Base-by-base conservation (phyloP, 1,139 yeast species). In the Geotrichum candidum region DNA sequence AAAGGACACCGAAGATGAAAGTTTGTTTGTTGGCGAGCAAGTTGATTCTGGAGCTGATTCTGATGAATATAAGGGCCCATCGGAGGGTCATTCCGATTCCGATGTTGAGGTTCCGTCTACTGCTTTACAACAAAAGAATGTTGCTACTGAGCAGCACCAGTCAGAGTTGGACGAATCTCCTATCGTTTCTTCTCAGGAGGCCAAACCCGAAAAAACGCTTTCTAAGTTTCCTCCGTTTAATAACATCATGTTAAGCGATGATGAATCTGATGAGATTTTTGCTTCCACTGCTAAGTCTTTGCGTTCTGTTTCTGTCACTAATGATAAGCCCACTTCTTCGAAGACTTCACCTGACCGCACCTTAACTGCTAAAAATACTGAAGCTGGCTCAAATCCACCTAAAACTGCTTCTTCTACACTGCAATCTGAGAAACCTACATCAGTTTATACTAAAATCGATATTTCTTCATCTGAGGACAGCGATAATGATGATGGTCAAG, bases 121-220 rank as follows among this genome's bases (percentile, higher is more conserved):
- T 31, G n/a, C 54, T 56, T 3, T 50, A 35, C 52, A 55, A 11
- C 56, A 51, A 45, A 62, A 63, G 15, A 54, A 29, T n/a, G 52
- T 54, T 51, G 53, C 59, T n/a, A 64, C 65, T 18, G 63, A 57
- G 27, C 60, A 63, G 27, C 59, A 67, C 5, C 61, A 31, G 23
- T 22, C 22, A 31, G 23, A 29, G 18, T 18, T 23, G 9, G 35
- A 51, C 25, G 54, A 29, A 29, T 22, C 33, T 29, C 31, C 38
- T 13, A 10, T 33, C 11, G n/a, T 45, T 23, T 45, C 46, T 35
- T 18, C 33, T 53, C 25, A 41, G 9, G 46, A 51, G 10, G 13
- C 48, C 11, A 11, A 41, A 18, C 5, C 55, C 3, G 46, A 31
- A 31, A 41, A 35, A 53, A 7, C 13, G 29, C 3, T 41, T 5